phyloP scores from a whole-genome alignment of 345 rosid genomes.

The Populus nigra region DNA sequence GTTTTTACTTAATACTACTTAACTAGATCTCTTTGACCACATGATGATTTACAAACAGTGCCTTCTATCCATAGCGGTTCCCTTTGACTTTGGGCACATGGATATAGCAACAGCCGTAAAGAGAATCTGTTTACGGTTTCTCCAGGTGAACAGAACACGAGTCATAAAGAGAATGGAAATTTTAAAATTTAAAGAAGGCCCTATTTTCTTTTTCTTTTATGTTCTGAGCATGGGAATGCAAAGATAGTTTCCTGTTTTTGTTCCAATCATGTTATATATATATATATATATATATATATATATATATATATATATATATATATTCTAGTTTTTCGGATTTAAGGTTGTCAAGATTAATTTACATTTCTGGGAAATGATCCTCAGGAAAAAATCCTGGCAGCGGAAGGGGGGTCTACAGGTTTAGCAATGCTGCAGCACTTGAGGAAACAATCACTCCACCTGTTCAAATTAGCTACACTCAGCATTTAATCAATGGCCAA shows the following conservation, averaged over 20 bases:
- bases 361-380: slow-evolving; percentile 4
- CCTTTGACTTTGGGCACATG: not conserved
- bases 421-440: slow-evolving; percentile 31
- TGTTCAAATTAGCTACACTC: slow-evolving; percentile 49
- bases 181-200: not conserved
- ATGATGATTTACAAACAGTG: not conserved
- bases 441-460: slow-evolving; percentile 66
- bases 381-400: slow-evolving; percentile 39
- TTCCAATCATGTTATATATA: not conserved
- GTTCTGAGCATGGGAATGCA: not conserved
- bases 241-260: not conserved
- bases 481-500: slow-evolving; percentile 69
- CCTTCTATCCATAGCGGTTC: not conserved
- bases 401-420: slow-evolving; percentile 29
- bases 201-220: not conserved
- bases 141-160: not conserved
- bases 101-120: not conserved
- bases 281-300: not conserved
- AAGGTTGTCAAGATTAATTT: not conserved
- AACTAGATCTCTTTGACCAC: not conserved
- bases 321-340: not conserved
- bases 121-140: not conserved
- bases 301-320: too few relatives aligned
- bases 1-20: not conserved
- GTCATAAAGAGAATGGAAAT: not conserved